Conservation (phyloP, 83 land plant species). For the Picea mariana region DNA sequence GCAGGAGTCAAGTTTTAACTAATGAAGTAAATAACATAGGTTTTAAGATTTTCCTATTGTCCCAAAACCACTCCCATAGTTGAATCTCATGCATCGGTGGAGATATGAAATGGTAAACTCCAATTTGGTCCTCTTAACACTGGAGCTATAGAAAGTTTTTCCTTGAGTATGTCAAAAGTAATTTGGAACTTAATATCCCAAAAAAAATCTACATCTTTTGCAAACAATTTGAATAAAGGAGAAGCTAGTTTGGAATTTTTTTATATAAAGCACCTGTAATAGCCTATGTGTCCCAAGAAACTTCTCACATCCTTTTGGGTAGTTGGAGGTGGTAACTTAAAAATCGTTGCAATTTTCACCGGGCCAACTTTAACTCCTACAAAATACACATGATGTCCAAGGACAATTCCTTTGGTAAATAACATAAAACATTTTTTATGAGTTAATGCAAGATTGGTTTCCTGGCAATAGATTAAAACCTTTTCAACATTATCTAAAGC, state of each 20-base stretch:
- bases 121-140: too few relatives aligned
- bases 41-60: too few relatives aligned
- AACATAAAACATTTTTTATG: constrained; percentile 12
- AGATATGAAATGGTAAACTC: too few relatives aligned
- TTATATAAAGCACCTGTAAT: neutral
- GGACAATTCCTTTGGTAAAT: neutral
- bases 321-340: neutral
- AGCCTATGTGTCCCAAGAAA: neutral
- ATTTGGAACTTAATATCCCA: too few relatives aligned
- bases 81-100: too few relatives aligned
- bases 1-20: too few relatives aligned
- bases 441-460: neutral
- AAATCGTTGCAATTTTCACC: neutral
- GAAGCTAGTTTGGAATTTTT: neutral
- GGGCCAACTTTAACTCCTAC: neutral
- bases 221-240: neutral
- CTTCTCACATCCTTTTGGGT: neutral
- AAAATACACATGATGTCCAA: neutral
- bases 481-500: neutral
- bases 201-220: neutral
- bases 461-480: neutral
- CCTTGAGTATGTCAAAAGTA: too few relatives aligned
- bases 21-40: too few relatives aligned
- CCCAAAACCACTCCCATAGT: too few relatives aligned
- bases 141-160: too few relatives aligned